Evolutionary conservation across 1,139 yeast genomes (phyloP), one percentile per base, ranked within the genome.

Genomic region (Diutina sp.): DNA sequence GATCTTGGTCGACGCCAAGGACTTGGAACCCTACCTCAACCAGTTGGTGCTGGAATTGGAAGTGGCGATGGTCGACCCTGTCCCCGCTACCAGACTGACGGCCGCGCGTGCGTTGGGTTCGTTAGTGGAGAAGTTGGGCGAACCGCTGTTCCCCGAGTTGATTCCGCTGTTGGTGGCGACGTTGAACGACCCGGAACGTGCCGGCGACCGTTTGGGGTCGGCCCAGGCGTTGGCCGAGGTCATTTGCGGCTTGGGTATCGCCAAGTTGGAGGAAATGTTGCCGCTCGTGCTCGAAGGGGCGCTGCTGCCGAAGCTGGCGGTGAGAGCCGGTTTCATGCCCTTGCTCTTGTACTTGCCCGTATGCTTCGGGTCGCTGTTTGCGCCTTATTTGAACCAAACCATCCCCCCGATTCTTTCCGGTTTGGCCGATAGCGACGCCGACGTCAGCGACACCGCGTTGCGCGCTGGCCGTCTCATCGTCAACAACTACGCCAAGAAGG

Each of bases 91-190:
- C 0, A 83, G 99, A 69, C 95, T 98, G 1, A 95, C 97, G 45
- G 99, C 98, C 30, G 93, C 97, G 30, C 85, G 97, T 72, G 99
- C 99, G 0, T 76, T 95, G 58, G 99, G 99, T 62, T 90, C 97
- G 0, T 77, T 95, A 63, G 97, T 93, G 56, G 98, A 93, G 69
- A 93, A 91, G 69, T 77, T 95, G 54, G 99, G 99, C 58, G 99
- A 95, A 71, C 96, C 88, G 53, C 86, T 84, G 64, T 91, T 95
- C 90, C 98, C 99, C 50, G 87, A 83, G 56, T 83, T 95, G 69
- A 87, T 95, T 64, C 88, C 95, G 57, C 83, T 91, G 61, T 78
- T 95, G 60, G 69, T 93, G 60, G 82, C 75, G 57, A 87, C 95
- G 1, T 78, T 95, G 61, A 82, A 84, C 65, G 97, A 91, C 67